Base-by-base conservation (phyloP, 495 filamentous ascomycete genomes). In the Podospora didyma region DNA sequence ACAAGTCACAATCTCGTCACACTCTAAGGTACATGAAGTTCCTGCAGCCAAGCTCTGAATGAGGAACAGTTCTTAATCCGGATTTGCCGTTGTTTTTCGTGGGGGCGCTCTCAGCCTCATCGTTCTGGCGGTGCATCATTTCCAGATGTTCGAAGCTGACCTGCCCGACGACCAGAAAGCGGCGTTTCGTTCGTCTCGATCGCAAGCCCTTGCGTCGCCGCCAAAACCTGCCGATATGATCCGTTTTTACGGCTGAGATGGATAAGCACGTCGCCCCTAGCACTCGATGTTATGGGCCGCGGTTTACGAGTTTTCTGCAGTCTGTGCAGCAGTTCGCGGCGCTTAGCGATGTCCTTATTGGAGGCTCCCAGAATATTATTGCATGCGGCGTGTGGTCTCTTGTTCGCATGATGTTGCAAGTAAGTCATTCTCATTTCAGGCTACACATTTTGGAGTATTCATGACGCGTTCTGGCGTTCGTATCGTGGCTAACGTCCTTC, bases 331-430 rank as follows among this genome's bases (percentile, higher is more conserved):
- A 76, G 56, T 77, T 70, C 52, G 72, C 72, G 21, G 67, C 68
- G 12, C 57, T 76, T 28, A 73, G 73, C 20, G 75, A 79, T 59
- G 68, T 77, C n/a, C 51, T 76, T n/a, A 58, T 76, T 10, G 75
- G 75, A 7, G 74, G 72, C 4, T 69, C 70, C 17, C 74, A 77
- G 64, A 76, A 77, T 59, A 50, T 78, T 20, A 65, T 79, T 26
- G 74, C 75, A 41, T 72, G 74, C 60, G 67, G 74, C 23, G 69
- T 76, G 10, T 79, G 74, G 76, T 63, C 69, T 3, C 24, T 73
- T n/a, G 66, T 77, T n/a, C 64, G 72, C 51, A 69, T 70, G 51
- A 71, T 69, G 35, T 66, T 79, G 49, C 58, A 71, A 37, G 70
- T 77, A 26, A 54, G n/a, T n/a, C n/a, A n/a, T n/a, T n/a, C n/a